Base-by-base conservation (phyloP, 2,329 filamentous ascomycete species). In the Coleophoma crateriformis region DNA sequence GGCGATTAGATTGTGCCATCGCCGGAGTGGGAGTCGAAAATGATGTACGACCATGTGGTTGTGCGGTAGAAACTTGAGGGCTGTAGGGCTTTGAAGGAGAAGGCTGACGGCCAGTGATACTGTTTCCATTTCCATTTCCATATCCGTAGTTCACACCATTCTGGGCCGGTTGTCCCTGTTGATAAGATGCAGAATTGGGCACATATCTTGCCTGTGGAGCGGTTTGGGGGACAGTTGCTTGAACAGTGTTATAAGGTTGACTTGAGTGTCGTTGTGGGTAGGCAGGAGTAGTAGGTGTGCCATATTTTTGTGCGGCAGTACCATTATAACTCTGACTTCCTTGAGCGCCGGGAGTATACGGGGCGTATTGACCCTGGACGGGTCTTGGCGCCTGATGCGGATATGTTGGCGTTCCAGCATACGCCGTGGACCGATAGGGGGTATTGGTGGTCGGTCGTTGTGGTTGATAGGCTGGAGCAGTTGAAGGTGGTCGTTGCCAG, bases 41-140 rank as follows among this genome's bases (percentile, higher is more conserved):
- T 33, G 52, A 35, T 20, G 50, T 52, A 14, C 56, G 55, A 48
- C 44, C 38, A 40, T 56, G 60, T n/a, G 12, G 49, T 35, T 44
- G 49, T 15, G 52, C 42, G 14, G 50, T 39, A 27, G 45, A 49
- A 27, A 53, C 53, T 43, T 61, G 60, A 33, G 55, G 56, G 46
- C 53, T 65, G 45, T 62, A 65, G 2, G 55, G 50, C 35, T 63
- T 64, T 45, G 61, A 62, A 32, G 63, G 64, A 7, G 63, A 65
- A 42, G 46, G 40, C 41, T 65, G 64, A 10, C 58, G 61, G 20
- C 53, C 45, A 27, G 27, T 27, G 2, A 27, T 27, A 27, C 27
- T 27, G 27, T 10, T 27, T 20, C 42, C 55, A 46, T 47, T 57
- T 54, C 54, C 54, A 49, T 60, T 61, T 7, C 48, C 48, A 47